Conservation (phyloP, 345 rosid species). For the Odontarrhena argentea region DNA sequence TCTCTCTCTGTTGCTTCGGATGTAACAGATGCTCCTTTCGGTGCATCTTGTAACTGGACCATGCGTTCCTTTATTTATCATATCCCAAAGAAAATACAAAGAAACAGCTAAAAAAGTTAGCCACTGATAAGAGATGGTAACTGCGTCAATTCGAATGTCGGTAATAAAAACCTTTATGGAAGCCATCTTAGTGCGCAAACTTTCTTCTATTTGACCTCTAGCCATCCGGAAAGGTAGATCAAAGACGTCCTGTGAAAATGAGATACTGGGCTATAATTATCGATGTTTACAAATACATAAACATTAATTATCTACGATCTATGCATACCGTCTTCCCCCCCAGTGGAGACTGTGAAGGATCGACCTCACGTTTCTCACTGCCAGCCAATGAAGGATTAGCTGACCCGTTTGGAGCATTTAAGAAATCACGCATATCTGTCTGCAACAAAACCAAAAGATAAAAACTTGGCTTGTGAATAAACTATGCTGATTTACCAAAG, state of each 20-base stretch:
- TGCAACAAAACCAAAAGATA: constrained; percentile 40
- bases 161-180: constrained; percentile 71
- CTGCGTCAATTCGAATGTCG: not conserved
- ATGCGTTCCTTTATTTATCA: constrained; percentile 43
- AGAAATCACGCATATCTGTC: constrained; percentile 94
- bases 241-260: constrained; percentile 75
- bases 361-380: constrained; percentile 62
- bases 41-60: constrained; percentile 92
- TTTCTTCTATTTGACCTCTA: constrained; percentile 97
- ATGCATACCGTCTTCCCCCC: constrained; percentile 86
- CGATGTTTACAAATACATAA: not conserved
- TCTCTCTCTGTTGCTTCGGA: constrained; percentile 97
- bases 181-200: constrained; percentile 90
- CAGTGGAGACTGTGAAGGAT: constrained; percentile 81
- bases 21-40: constrained; percentile 86
- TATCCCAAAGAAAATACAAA: constrained; percentile 5
- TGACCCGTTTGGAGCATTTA: constrained; percentile 82
- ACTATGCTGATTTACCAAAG: not conserved
- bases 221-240: constrained; percentile 94
- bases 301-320: not conserved
- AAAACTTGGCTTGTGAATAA: constrained; percentile 7
- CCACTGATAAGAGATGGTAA: not conserved
- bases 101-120: constrained; percentile 21
- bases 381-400: constrained; percentile 72
- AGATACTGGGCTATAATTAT: not conserved